phyloP scores from a whole-genome alignment of 2,329 filamentous ascomycete species.

The Fulvia fulva region DNA sequence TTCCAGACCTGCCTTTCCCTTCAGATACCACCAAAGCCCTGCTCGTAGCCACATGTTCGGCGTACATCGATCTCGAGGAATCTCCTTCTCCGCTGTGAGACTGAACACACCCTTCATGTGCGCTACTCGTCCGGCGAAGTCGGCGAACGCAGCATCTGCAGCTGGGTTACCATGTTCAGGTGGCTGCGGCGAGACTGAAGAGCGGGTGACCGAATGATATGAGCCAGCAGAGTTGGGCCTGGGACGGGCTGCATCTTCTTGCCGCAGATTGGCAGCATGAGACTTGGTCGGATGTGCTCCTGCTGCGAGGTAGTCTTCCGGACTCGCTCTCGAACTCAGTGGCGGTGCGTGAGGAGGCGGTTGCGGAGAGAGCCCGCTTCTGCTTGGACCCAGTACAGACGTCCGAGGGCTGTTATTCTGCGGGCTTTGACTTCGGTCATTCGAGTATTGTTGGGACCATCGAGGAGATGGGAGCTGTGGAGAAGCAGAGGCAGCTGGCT shows the following conservation, averaged over 20 bases:
- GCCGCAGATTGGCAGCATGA: conserved; percentile 17
- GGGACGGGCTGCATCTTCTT: conserved; percentile 22
- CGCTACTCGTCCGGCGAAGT: conserved; percentile 66
- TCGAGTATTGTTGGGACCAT: conserved; percentile 8
- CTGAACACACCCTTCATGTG: conserved; percentile 74
- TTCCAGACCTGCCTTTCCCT: conserved; percentile 73
- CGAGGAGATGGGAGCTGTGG: conserved; percentile 10
- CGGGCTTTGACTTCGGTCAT: conserved; percentile 7
- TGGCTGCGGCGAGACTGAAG: conserved; percentile 19
- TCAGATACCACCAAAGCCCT: conserved; percentile 85
- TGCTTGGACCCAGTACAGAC: conserved; percentile 12
- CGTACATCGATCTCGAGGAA: conserved; percentile 60
- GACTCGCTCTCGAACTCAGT: conserved; percentile 10
- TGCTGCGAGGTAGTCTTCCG: conserved; percentile 21
- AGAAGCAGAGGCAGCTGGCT: conserved; percentile 4
- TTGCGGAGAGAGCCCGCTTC: conserved; percentile 6
- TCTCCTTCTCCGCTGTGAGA: conserved; percentile 70
- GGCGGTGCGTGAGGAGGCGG: conserved; percentile 14
- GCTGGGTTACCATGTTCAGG: conserved; percentile 36
- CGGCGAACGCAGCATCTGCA: conserved; percentile 62
- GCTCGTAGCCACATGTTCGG: conserved; percentile 61
- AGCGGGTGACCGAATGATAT: conserved; percentile 21
- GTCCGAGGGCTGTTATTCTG: conserved; percentile 15
- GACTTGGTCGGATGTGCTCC: conserved; percentile 13
- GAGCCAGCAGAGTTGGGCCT: conserved; percentile 24